These are phyloP conservation scores for Vitis hybrid DNA, from an alignment of 177 flowering plant genomes.

Conservation along the genomic window DNA sequence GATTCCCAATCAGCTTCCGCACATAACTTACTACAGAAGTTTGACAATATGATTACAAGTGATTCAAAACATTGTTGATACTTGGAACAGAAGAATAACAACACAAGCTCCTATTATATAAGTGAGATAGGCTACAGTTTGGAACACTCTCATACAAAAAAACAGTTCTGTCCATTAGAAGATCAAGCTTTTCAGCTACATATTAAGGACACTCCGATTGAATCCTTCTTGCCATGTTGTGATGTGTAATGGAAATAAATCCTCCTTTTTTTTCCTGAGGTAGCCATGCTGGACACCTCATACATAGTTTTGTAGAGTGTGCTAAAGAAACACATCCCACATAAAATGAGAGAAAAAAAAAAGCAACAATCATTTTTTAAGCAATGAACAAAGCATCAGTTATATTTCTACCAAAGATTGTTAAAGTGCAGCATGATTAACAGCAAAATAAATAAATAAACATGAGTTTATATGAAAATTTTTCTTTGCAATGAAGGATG, in stretches of 20 bases:
- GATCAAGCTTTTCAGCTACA: neutral
- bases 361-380: no score
- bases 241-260: no score
- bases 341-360: neutral
- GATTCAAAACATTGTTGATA: neutral
- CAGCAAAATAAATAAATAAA: neutral
- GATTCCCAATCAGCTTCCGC: constrained; percentile 83
- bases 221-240: neutral
- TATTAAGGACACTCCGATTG: neutral
- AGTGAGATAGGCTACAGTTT: neutral
- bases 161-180: neutral
- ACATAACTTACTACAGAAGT: constrained; percentile 63
- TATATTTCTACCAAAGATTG: neutral
- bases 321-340: neutral
- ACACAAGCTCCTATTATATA: neutral
- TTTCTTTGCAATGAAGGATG: neutral
- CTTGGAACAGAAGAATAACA: neutral
- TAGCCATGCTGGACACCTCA: no score
- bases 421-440: neutral
- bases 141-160: neutral
- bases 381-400: neutral
- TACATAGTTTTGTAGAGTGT: no score
- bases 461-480: neutral
- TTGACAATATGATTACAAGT: constrained; percentile 11
- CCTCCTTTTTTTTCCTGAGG: no score